Conservation (phyloP, 176 grass and related monocot species). For the Eragrostis curvula region DNA sequence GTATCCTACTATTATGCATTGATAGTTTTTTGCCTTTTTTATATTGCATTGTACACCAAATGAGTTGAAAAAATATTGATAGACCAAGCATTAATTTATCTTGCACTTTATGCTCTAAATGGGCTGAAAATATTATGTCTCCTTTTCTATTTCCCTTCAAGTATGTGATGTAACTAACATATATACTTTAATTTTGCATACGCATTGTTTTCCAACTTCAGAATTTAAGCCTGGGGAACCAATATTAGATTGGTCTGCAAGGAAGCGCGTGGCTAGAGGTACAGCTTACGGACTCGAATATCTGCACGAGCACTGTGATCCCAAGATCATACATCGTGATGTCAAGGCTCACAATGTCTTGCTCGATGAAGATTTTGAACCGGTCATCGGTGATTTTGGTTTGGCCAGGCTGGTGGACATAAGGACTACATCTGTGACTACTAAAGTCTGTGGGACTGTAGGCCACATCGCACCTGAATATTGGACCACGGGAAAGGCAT, state of each 20-base stretch:
- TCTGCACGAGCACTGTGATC: constrained; percentile 95
- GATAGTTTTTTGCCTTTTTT: too few species aligned
- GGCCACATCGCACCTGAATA: constrained; percentile 98
- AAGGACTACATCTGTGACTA: constrained; percentile 90
- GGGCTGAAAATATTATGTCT: too few species aligned
- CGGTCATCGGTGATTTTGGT: constrained; percentile 92
- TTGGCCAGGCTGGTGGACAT: constrained; percentile 95
- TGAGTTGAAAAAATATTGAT: too few species aligned
- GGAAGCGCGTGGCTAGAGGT: constrained; percentile 90
- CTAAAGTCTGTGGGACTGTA: constrained; percentile 94
- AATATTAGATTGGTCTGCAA: constrained; percentile 81
- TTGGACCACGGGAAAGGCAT: constrained; percentile 90
- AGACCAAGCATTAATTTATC: too few species aligned
- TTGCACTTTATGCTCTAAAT: too few species aligned
- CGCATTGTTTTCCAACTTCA: constrained; percentile 45
- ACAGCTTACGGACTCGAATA: constrained; percentile 96
- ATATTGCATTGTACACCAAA: too few species aligned
- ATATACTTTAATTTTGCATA: not conserved
- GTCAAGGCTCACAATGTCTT: constrained; percentile 96
- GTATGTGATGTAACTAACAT: too few species aligned
- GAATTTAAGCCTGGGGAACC: constrained; percentile 91
- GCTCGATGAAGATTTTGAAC: constrained; percentile 91
- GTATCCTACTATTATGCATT: too few species aligned
- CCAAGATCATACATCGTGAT: constrained; percentile 97
- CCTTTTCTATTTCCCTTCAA: constrained; percentile 13